These are phyloP conservation scores for Pestalotiopsis sp. DNA, from an alignment of 2,329 filamentous ascomycete genomes.

Conservation along the genomic window DNA sequence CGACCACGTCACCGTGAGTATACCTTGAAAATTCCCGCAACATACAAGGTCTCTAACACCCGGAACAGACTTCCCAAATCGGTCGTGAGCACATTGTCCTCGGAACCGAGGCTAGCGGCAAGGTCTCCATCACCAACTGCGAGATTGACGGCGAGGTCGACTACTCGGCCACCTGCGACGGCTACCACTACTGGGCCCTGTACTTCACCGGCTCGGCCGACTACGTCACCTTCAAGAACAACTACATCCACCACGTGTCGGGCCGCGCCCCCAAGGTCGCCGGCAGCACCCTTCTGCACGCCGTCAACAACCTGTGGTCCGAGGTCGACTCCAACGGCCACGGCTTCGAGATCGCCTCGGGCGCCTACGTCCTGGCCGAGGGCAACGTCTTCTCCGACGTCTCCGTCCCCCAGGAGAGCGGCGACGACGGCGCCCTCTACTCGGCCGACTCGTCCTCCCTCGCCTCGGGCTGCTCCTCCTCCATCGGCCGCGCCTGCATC, in stretches of 20 bases:
- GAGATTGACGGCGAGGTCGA: slow-evolving; percentile 43
- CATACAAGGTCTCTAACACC: slow-evolving; percentile 1
- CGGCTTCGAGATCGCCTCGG: slow-evolving; percentile 43
- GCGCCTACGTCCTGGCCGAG: slow-evolving; percentile 46
- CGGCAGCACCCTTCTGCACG: slow-evolving; percentile 34
- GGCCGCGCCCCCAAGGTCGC: slow-evolving; percentile 46
- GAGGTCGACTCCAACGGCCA: slow-evolving; percentile 38
- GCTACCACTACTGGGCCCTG: slow-evolving; percentile 48
- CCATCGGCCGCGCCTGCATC: slow-evolving; percentile 15
- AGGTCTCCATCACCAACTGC: slow-evolving; percentile 47
- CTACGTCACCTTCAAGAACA: slow-evolving; percentile 41
- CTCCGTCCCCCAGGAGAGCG: slow-evolving; percentile 19
- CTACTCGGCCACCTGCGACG: slow-evolving; percentile 44
- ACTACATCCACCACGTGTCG: slow-evolving; percentile 46
- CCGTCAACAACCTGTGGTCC: slow-evolving; percentile 43
- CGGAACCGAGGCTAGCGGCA: slow-evolving; percentile 33
- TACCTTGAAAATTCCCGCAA: not conserved
- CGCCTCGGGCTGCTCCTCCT: slow-evolving; percentile 9
- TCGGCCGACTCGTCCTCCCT: slow-evolving; percentile 2
- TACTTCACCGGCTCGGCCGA: slow-evolving; percentile 42
- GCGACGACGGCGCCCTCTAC: slow-evolving; percentile 14
- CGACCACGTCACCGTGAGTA: slow-evolving; percentile 21
- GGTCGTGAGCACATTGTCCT: slow-evolving; percentile 45
- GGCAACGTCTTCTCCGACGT: slow-evolving; percentile 46
- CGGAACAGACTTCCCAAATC: slow-evolving; percentile 34